Percentiles rank a stretch among this genome's conserved stretches.
Conservation (phyloP, 2,329 filamentous ascomycete species). For the Thielaviopsis euricoi region DNA sequence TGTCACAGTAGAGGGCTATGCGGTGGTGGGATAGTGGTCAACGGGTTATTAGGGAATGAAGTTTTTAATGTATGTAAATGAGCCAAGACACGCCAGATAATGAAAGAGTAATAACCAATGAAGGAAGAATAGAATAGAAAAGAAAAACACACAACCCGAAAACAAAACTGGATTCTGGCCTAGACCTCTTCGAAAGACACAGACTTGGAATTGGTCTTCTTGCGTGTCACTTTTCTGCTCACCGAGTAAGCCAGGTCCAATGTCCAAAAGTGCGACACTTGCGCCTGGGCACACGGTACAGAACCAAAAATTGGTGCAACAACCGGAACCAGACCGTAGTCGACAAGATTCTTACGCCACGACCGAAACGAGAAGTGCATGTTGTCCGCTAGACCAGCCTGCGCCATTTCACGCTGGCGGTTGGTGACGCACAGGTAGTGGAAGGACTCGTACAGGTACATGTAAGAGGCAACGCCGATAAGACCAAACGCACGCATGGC, state of each 20-base stretch:
- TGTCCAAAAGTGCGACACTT: constrained; percentile 55
- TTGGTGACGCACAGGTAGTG: constrained; percentile 43
- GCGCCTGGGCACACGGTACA: constrained; percentile 50
- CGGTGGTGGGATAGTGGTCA: not conserved
- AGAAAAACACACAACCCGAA: not conserved
- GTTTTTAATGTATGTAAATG: not conserved
- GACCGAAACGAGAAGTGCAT: constrained; percentile 48
- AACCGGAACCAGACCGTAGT: constrained; percentile 49
- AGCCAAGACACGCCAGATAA: not conserved
- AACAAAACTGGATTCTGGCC: not conserved
- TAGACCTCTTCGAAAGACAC: not conserved
- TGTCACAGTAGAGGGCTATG: not conserved
- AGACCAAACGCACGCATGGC: constrained; percentile 44
- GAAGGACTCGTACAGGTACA: constrained; percentile 52
- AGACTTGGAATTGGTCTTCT: not conserved
- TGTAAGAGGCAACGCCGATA: constrained; percentile 43
- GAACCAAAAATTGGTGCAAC: constrained; percentile 53
- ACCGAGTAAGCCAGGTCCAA: constrained; percentile 53
- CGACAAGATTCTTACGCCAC: constrained; percentile 38
- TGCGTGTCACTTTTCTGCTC: constrained; percentile 49
- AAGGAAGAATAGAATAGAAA: not conserved
- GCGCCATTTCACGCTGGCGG: constrained; percentile 49
- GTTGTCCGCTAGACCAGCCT: constrained; percentile 44
- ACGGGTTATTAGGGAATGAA: not conserved
- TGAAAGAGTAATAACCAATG: not conserved